Base-by-base conservation (phyloP, 129 eudicot species). In the Rutidosis leptorrhynchoides region DNA sequence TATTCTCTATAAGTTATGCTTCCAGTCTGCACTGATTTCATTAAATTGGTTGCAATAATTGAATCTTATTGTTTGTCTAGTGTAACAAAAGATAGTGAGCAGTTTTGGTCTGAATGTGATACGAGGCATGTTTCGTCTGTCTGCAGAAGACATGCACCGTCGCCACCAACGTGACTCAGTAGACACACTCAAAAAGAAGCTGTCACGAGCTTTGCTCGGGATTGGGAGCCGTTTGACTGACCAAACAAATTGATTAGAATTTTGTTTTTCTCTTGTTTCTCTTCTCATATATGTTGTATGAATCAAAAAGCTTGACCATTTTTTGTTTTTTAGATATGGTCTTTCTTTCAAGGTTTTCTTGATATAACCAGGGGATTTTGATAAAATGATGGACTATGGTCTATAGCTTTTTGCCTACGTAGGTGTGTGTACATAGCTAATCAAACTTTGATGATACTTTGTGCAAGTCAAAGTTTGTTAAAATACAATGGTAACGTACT, bases 151-250 rank as follows among this genome's bases (percentile, higher is more conserved):
- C 78, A 91, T 91, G 96, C 89, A 87, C 51, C 68, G 96, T 5
- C 88, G 88, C 5, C 65, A 85, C 68, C 75, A 71, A 79, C 82
- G 81, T 1, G 97, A 85, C 32, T 58, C 96, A 14, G 16, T 79
- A n/a, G 97, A n/a, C n/a, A 91, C 42, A 68, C 74, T 0, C 95
- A 91, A 35, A 85, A 74, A 77, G 77, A 77, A 79, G 90, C 97
- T 15, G 97, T 73, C 14, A 70, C 76, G 1, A 68, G 60, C 69
- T 91, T 91, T 62, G 64, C 67, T 0, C 75, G 60, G 58, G 94
- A 85, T 32, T 91, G 97, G 97, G 86, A 75, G 17, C 90, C 86
- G 22, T 87, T 87, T 78, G 96, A 91, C 32, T 91, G 97, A 87
- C 97, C 19, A 91, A 91, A 60, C 97, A 91, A 69, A 88, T 89